These are phyloP conservation scores for Blepharisma japonicum DNA, from an alignment of 73 alveolate species.

Conservation along the genomic window DNA sequence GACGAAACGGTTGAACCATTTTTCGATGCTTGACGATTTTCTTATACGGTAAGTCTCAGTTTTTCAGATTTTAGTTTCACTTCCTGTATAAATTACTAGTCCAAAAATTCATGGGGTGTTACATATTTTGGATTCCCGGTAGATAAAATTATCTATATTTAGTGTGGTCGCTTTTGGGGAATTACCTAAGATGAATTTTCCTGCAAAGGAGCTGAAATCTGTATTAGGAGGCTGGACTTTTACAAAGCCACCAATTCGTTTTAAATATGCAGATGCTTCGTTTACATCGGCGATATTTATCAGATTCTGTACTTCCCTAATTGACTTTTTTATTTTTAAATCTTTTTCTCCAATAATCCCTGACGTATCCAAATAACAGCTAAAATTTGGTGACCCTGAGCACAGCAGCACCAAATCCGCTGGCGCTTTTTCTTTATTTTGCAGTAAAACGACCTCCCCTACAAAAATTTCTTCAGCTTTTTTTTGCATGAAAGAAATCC, in stretches of 20 bases:
- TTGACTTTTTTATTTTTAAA: neutral
- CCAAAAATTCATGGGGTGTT: neutral
- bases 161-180: neutral
- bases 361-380: neutral
- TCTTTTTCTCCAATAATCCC: neutral
- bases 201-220: neutral
- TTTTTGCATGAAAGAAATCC: too few species aligned
- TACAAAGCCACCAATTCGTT: neutral
- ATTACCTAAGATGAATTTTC: neutral
- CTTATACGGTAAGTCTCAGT: neutral
- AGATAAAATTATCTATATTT: neutral
- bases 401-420: constrained; percentile 6
- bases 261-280: neutral
- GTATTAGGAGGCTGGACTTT: neutral
- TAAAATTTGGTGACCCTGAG: neutral
- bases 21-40: neutral
- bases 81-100: neutral
- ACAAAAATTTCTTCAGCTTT: neutral
- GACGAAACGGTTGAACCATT: neutral
- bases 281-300: neutral
- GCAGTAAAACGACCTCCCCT: neutral
- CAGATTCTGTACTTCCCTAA: neutral
- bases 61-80: neutral
- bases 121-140: neutral
- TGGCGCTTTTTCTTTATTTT: neutral